Evolutionary conservation across 139 green algal genomes (phyloP).

Genomic region (Mychonastes homosphaera): DNA sequence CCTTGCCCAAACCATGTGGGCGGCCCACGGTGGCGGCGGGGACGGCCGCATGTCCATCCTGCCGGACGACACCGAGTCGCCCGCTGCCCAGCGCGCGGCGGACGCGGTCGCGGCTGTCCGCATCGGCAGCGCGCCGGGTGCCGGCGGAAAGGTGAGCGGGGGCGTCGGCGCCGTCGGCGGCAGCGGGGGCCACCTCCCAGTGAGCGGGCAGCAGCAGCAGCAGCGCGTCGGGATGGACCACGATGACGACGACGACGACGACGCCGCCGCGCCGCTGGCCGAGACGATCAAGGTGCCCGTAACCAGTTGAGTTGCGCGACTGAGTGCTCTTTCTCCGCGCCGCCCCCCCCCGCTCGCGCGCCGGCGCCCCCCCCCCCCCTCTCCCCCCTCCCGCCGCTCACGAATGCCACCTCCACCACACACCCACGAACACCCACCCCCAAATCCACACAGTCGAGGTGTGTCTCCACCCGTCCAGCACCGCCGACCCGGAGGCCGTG

Average conservation of each 20-base stretch:
- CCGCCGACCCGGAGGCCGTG: neutral
- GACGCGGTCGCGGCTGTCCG: too few species aligned
- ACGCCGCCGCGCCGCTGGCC: neutral
- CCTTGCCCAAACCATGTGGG: too few species aligned
- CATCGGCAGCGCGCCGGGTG: too few species aligned
- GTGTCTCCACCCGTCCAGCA: slow-evolving; percentile 10
- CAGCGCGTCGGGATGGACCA: neutral
- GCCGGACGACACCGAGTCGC: too few species aligned
- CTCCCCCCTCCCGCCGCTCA: neutral
- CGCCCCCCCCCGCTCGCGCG: neutral
- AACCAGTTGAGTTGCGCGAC: neutral
- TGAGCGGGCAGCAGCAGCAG: neutral
- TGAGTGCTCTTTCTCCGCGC: neutral
- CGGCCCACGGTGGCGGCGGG: too few species aligned
- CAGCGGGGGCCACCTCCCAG: too few species aligned
- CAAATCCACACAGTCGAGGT: slow-evolving; percentile 18
- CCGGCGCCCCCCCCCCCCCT: neutral
- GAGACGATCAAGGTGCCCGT: slow-evolving; percentile 11
- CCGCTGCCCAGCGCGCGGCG: too few species aligned
- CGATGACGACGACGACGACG: slow-evolving; percentile 5
- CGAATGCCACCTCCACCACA: neutral
- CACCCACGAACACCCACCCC: neutral
- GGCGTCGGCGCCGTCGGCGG: too few species aligned
- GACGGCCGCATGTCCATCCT: too few species aligned
- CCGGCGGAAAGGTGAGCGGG: too few species aligned